Conservation (phyloP, 208 protist genomes). For the Phytomonas sp. region DNA sequence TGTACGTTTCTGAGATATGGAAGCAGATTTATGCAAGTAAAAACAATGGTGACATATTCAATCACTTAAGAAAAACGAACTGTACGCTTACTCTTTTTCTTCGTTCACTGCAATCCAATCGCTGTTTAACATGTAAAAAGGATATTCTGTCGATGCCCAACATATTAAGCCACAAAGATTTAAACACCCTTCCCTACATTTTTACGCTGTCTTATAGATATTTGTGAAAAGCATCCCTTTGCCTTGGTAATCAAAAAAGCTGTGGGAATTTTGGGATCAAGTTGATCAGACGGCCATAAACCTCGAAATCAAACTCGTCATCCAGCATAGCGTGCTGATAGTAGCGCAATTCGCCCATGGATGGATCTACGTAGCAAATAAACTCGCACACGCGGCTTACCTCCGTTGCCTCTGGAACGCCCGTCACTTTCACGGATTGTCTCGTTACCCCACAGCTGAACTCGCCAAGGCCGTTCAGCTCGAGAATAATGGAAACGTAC, state of each 20-base stretch:
- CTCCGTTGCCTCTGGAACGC: conserved; percentile 56
- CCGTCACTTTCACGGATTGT: conserved; percentile 47
- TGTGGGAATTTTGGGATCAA: conserved; percentile 73
- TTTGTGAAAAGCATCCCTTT: background rate
- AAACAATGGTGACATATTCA: background rate
- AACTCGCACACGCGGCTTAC: conserved; percentile 88
- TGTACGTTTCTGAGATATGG: background rate
- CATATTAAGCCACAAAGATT: background rate
- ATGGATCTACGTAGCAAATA: conserved; percentile 82
- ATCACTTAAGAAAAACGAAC: background rate
- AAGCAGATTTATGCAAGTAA: background rate
- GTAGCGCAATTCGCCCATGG: conserved; percentile 66
- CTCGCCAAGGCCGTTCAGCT: conserved; percentile 64
- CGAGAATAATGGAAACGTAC: conserved; percentile 81
- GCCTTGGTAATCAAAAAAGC: conserved; percentile 48
- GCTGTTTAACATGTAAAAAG: background rate
- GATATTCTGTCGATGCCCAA: background rate
- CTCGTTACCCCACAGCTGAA: conserved; percentile 62
- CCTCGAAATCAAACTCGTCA: conserved; percentile 88
- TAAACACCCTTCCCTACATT: background rate
- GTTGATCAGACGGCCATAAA: conserved; percentile 72
- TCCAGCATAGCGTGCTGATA: conserved; percentile 80
- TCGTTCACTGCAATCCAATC: background rate
- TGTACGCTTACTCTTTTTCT: background rate
- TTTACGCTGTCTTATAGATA: background rate